Conservation (phyloP, 371 early-diverging fungal species). For the Synchytrium microbalum region DNA sequence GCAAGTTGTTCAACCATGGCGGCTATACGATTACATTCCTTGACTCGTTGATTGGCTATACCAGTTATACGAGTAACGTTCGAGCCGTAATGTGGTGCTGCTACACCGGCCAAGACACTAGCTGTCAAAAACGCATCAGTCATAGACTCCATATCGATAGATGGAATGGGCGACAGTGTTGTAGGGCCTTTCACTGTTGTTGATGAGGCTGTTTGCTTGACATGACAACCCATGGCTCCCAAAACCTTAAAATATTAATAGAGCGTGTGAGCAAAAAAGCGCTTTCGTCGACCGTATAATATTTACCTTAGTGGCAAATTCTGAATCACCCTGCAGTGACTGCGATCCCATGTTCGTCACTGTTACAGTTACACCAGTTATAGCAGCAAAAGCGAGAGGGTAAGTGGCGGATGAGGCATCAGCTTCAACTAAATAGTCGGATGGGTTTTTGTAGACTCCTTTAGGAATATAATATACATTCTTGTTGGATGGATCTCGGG, state of each 20-base stretch:
- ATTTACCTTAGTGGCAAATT: background rate
- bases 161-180: slow-evolving; percentile 59
- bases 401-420: slow-evolving; percentile 97
- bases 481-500: slow-evolving; percentile 49
- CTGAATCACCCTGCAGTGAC: slow-evolving; percentile 52
- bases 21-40: slow-evolving; percentile 95
- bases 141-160: slow-evolving; percentile 96
- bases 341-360: slow-evolving; percentile 84
- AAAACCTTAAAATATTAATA: slow-evolving; percentile 88
- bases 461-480: slow-evolving; percentile 79
- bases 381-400: slow-evolving; percentile 94
- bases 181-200: slow-evolving; percentile 91
- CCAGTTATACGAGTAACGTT: slow-evolving; percentile 79
- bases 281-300: no score
- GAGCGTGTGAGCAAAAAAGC: no score
- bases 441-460: slow-evolving; percentile 71
- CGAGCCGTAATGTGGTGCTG: slow-evolving; percentile 41
- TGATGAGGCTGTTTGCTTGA: slow-evolving; percentile 74
- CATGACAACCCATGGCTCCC: slow-evolving; percentile 83
- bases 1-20: slow-evolving; percentile 92
- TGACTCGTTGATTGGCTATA: slow-evolving; percentile 96
- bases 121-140: slow-evolving; percentile 98
- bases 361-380: slow-evolving; percentile 80
- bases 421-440: slow-evolving; percentile 81
- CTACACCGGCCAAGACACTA: slow-evolving; percentile 83